A percentile compares a stretch with the other conserved stretches of the same genome.
Conservation (phyloP, 805 yeast species). For the Ogataea saltuana region DNA sequence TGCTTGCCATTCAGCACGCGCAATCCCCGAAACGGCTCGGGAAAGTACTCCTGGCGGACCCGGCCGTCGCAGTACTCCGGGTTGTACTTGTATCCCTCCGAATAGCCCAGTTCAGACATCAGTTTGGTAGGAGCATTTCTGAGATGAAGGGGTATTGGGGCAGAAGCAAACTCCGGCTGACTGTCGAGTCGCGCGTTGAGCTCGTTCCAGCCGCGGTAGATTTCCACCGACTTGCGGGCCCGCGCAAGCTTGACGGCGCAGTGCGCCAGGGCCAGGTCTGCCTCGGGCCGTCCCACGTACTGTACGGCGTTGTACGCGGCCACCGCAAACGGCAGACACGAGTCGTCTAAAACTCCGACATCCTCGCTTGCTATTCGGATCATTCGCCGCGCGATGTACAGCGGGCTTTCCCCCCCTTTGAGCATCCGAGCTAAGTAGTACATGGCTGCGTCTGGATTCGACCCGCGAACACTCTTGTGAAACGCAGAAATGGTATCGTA, state of each 20-base stretch:
- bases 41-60: slow-evolving; percentile 76
- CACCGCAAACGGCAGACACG: slow-evolving; percentile 82
- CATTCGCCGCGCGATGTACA: slow-evolving; percentile 87
- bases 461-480: slow-evolving; percentile 90
- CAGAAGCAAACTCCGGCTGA: slow-evolving; percentile 58
- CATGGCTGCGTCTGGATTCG: slow-evolving; percentile 85
- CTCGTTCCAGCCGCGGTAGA: slow-evolving; percentile 75
- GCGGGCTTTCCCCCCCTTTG: slow-evolving; percentile 90
- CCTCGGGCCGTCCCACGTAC: slow-evolving; percentile 93
- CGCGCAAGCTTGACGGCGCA: slow-evolving; percentile 88
- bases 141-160: slow-evolving; percentile 76
- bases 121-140: slow-evolving; percentile 93
- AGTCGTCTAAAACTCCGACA: slow-evolving; percentile 80
- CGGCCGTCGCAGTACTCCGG: slow-evolving; percentile 75
- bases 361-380: slow-evolving; percentile 95
- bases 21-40: slow-evolving; percentile 51
- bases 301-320: slow-evolving; percentile 85
- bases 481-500: slow-evolving; percentile 95
- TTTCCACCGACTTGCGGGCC: slow-evolving; percentile 83
- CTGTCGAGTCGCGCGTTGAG: slow-evolving; percentile 60
- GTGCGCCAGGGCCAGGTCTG: slow-evolving; percentile 84
- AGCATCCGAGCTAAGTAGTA: slow-evolving; percentile 88
- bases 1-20: slow-evolving; percentile 58
- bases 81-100: slow-evolving; percentile 82
- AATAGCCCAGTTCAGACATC: slow-evolving; percentile 88